Conservation (phyloP, 371 early-diverging fungal genomes). For the Conidiobolus incongruus region DNA sequence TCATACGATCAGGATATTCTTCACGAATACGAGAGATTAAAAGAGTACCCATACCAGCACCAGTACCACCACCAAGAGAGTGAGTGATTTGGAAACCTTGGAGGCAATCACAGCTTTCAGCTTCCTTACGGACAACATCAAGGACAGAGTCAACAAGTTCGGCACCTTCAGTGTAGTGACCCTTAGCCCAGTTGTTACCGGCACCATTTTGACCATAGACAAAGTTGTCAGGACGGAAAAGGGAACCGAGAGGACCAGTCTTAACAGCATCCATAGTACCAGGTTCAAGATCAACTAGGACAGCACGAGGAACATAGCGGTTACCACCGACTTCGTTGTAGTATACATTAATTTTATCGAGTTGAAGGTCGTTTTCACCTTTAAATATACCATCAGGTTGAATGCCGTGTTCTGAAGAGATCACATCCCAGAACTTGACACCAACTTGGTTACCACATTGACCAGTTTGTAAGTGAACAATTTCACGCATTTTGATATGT, state of each 20-base stretch:
- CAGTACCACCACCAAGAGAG: conserved; percentile 91
- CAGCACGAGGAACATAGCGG: conserved; percentile 86
- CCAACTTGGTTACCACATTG: conserved; percentile 75
- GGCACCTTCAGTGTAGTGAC: conserved; percentile 95
- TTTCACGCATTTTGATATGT: conserved; percentile 80
- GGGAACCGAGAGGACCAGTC: conserved; percentile 30
- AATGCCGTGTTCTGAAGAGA: conserved; percentile 83
- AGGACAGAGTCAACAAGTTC: conserved; percentile 81
- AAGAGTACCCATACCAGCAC: conserved; percentile 85
- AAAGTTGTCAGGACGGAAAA: conserved; percentile 73
- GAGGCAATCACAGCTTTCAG: conserved; percentile 74
- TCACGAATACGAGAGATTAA: conserved; percentile 84
- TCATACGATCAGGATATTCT: conserved; percentile 92
- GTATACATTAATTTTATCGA: conserved; percentile 97
- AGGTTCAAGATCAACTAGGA: conserved; percentile 97
- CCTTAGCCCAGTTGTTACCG: conserved; percentile 97
- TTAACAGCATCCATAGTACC: conserved; percentile 96
- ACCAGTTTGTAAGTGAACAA: conserved; percentile 98
- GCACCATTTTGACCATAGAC: conserved; percentile 79
- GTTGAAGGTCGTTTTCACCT: conserved; percentile 75
- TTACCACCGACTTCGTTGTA: conserved; percentile 77
- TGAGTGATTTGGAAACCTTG: conserved; percentile 94
- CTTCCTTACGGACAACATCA: conserved; percentile 82
- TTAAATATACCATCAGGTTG: conserved; percentile 43
- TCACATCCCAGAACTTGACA: conserved; percentile 83